These are phyloP conservation scores for Colletotrichum chrysophilum DNA, from an alignment of 2,329 filamentous ascomycete genomes.

Conservation along the genomic window DNA sequence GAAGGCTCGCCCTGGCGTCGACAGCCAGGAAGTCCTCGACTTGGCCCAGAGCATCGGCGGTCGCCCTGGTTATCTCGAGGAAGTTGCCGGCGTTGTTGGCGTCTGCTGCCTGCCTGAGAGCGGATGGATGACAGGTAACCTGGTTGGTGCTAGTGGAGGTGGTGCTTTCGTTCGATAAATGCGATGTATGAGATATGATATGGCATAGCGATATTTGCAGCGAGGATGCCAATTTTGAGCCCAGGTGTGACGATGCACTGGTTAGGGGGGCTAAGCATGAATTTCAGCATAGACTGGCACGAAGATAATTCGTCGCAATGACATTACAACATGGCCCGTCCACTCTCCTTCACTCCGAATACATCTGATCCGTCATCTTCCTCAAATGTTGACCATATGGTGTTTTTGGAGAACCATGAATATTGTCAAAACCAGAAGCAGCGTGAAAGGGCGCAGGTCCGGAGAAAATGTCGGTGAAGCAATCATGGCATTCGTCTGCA, in stretches of 20 bases:
- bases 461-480: neutral
- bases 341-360: neutral
- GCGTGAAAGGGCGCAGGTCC: neutral
- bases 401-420: neutral
- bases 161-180: constrained; percentile 14
- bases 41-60: constrained; percentile 55
- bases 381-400: neutral
- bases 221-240: neutral
- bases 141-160: constrained; percentile 71
- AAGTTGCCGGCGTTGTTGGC: constrained; percentile 73
- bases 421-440: neutral
- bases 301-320: neutral
- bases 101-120: constrained; percentile 72
- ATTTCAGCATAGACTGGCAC: too few species aligned
- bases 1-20: constrained; percentile 23
- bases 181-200: neutral
- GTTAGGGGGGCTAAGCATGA: neutral
- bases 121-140: constrained; percentile 73
- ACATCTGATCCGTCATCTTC: neutral
- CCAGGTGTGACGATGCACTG: neutral
- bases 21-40: constrained; percentile 30
- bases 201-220: neutral
- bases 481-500: neutral
- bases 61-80: constrained; percentile 64
- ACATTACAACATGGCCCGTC: neutral